A percentile compares a stretch with the other conserved stretches of the same genome.
phyloP scores from a whole-genome alignment of 208 protist genomes.

The Acanthamoeba healyi region DNA sequence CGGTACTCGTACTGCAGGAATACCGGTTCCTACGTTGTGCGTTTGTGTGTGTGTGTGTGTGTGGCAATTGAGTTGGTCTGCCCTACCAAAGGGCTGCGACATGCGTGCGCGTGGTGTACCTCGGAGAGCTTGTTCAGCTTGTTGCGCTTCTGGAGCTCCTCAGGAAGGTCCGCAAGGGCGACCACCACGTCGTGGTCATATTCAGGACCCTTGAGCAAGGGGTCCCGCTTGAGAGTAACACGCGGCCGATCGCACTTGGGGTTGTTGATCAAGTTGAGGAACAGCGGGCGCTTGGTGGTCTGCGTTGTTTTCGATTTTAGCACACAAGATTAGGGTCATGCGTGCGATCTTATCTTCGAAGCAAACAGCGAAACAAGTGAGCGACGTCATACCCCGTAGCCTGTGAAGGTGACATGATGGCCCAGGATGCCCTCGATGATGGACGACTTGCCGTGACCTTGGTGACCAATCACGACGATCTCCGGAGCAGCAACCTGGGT shows the following conservation, averaged over 20 bases:
- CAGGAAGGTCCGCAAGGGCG: not conserved
- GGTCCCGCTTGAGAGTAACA: conserved; percentile 82
- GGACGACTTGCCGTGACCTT: conserved; percentile 78
- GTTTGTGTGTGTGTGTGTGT: not conserved
- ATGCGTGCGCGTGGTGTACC: not conserved
- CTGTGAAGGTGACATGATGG: conserved; percentile 59
- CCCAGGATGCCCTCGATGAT: conserved; percentile 84
- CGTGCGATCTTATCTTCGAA: too few relatives aligned
- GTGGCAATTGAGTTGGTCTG: not conserved
- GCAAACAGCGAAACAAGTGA: not conserved
- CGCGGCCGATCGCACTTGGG: conserved; percentile 70
- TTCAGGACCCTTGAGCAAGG: conserved; percentile 79
- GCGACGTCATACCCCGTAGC: conserved; percentile 14
- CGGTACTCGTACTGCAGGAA: conserved; percentile 79
- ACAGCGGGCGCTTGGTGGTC: conserved; percentile 76
- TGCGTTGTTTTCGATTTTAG: too few relatives aligned
- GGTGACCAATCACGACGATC: conserved; percentile 83
- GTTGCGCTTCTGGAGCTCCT: conserved; percentile 82
- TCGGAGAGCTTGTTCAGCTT: conserved; percentile 38
- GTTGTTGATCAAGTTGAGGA: conserved; percentile 83
- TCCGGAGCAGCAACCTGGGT: conserved; percentile 79
- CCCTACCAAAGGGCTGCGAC: too few relatives aligned
- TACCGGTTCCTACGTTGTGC: conserved; percentile 77
- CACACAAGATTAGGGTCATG: too few relatives aligned
- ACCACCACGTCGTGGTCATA: conserved; percentile 80